Evolutionary conservation across 2,329 filamentous ascomycete genomes (phyloP).

Genomic region (Aspergillus flavus): DNA sequence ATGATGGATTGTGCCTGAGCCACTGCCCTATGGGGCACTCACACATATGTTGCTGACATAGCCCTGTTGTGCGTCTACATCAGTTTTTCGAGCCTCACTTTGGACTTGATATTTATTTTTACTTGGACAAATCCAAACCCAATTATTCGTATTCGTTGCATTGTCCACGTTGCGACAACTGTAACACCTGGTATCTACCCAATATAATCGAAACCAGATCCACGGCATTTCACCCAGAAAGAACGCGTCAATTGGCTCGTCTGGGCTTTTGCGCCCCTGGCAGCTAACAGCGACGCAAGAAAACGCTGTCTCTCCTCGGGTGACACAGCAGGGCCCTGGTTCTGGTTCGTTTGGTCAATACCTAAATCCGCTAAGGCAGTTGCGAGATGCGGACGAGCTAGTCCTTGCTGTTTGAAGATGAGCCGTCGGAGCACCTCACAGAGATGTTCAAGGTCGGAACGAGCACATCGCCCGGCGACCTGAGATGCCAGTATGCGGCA

Average conservation of each 20-base stretch:
- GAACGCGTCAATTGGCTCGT: conserved; percentile 43
- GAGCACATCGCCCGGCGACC: conserved; percentile 46
- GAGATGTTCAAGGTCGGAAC: conserved; percentile 48
- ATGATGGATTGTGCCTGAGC: background rate
- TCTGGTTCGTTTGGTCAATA: conserved; percentile 23
- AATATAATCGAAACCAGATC: conserved; percentile 44
- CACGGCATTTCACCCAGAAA: conserved; percentile 50
- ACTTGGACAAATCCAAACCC: conserved; percentile 5
- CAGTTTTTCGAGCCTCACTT: conserved; percentile 17
- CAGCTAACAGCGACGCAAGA: conserved; percentile 40
- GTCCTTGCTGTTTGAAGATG: conserved; percentile 45
- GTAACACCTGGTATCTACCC: conserved; percentile 22
- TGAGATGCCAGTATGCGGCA: conserved; percentile 44
- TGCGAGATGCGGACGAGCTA: conserved; percentile 41
- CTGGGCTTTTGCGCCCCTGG: conserved; percentile 40
- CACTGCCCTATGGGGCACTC: conserved; percentile 7
- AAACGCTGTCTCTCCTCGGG: conserved; percentile 45
- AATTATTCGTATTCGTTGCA: conserved; percentile 6
- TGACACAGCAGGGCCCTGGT: conserved; percentile 27
- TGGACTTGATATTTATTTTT: conserved; percentile 10
- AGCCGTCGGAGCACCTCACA: conserved; percentile 44
- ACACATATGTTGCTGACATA: conserved; percentile 5
- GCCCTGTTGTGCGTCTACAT: conserved; percentile 4
- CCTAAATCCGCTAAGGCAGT: conserved; percentile 38
- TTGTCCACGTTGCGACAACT: conserved; percentile 4